These are phyloP conservation scores for Rhinocladiella similis DNA, from an alignment of 2,329 filamentous ascomycete genomes.

Conservation along the genomic window DNA sequence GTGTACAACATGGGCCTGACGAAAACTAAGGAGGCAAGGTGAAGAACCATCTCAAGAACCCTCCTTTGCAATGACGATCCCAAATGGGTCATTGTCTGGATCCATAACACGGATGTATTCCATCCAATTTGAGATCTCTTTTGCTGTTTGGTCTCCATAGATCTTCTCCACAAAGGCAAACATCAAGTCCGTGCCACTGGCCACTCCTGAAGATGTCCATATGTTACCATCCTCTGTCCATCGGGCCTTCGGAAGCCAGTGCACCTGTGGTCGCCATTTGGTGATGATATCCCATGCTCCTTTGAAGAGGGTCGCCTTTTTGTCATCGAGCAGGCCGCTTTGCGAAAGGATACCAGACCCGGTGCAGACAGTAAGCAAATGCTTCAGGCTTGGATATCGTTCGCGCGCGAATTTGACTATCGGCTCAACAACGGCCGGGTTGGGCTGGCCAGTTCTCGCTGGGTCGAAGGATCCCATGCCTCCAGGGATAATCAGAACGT, in stretches of 20 bases:
- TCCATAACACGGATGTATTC: conserved; percentile 60
- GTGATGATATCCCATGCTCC: conserved; percentile 52
- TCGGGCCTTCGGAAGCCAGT: conserved; percentile 62
- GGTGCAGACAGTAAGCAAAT: conserved; percentile 64
- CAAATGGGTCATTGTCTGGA: conserved; percentile 56
- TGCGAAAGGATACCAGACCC: conserved; percentile 59
- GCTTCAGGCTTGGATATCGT: conserved; percentile 8
- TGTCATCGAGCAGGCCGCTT: conserved; percentile 61
- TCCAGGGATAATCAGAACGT: conserved; percentile 67
- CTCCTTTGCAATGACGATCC: neutral
- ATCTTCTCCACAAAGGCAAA: conserved; percentile 56
- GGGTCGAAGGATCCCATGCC: conserved; percentile 49
- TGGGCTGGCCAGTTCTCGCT: neutral
- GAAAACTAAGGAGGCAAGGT: too few species aligned
- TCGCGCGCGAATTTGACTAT: conserved; percentile 7
- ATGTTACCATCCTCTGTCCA: conserved; percentile 67
- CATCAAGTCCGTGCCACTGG: conserved; percentile 61
- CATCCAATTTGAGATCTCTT: conserved; percentile 48
- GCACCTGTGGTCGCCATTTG: conserved; percentile 49
- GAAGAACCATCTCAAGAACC: too few species aligned
- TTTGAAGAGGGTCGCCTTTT: conserved; percentile 62
- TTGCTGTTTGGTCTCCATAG: conserved; percentile 55
- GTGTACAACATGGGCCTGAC: too few species aligned
- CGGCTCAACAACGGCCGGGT: conserved; percentile 5
- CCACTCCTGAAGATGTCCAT: conserved; percentile 64